These are phyloP conservation scores for Mixia osmundae DNA, from an alignment of 1,284 basidiomycete species.

Conservation along the genomic window DNA sequence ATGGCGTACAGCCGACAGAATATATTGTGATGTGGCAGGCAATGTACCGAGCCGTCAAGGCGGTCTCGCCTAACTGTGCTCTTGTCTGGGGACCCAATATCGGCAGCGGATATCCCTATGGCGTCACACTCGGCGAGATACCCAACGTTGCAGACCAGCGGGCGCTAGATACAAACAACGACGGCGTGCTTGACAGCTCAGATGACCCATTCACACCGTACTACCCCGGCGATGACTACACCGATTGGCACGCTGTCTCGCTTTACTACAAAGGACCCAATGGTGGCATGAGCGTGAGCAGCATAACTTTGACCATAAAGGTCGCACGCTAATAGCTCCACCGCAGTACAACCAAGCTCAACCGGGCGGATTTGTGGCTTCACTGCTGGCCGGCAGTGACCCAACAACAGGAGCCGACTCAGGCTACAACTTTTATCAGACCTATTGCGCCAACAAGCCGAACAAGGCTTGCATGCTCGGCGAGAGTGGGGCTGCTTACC, in stretches of 20 bases:
- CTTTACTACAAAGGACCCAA: conserved; percentile 11
- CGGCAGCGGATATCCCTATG: conserved; percentile 15
- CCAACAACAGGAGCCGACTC: conserved; percentile 1
- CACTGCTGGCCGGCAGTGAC: conserved; percentile 4
- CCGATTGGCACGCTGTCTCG: conserved; percentile 20
- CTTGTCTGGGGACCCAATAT: conserved; percentile 7
- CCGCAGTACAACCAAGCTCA: conserved; percentile 11
- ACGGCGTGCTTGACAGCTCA: conserved; percentile 12
- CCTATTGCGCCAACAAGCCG: conserved; percentile 14
- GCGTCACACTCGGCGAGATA: conserved; percentile 3
- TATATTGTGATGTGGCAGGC: conserved; percentile 14
- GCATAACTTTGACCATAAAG: not conserved
- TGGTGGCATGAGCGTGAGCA: conserved; percentile 2
- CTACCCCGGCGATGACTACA: conserved; percentile 18
- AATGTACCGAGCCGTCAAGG: not conserved
- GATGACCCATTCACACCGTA: conserved; percentile 19
- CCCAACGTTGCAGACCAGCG: conserved; percentile 12
- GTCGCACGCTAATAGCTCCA: conserved; percentile 4
- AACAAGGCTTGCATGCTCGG: conserved; percentile 15
- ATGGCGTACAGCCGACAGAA: conserved; percentile 17
- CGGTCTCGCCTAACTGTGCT: not conserved
- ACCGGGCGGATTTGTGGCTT: conserved; percentile 8
- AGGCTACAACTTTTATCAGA: conserved; percentile 10
- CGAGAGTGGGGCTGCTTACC: conserved; percentile 19
- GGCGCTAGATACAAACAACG: conserved; percentile 18